Evolutionary conservation across 176 grass and related monocot genomes (phyloP), one percentile per base, ranked within the genome.

Genomic region (Rhynchospora pubera): DNA sequence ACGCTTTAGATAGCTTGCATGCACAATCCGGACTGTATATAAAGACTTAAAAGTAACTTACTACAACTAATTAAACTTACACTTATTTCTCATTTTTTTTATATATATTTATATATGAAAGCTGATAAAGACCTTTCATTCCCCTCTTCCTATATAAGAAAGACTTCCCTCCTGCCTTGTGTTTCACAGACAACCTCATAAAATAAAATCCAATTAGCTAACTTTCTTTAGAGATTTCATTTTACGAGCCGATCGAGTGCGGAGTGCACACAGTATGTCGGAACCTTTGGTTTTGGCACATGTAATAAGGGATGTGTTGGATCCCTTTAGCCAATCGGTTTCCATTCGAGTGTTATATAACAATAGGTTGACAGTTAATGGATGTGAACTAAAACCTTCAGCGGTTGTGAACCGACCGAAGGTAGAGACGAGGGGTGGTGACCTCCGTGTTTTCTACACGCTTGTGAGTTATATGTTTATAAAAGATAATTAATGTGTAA

Each of bases 381-480:
- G 89, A 21, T 78, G 65, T 58, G 88, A 93, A 81, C 84, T 97
- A 55, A 87, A 65, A 76, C 79, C 91, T 42, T 97, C 91, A 2
- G 87, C 76, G n/a, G 61, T 91, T 15, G 57, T 63, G 55, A 87
- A 79, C 78, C 90, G 84, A 39, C 91, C 91, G 2, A 81, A 78
- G 52, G 62, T 91, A 62, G 88, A 97, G 73, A 22, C 86, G 48
- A 82, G 89, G 42, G 86, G 87, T 46, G 86, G 57, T 74, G 89
- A 89, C 43, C 89, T 92, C 78, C 71, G 84, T 66, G 81, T 58
- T 79, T 90, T 92, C 72, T 92, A 93, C 82, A 90, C 91, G 2
- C 86, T 97, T 83, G 94, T 93, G 85, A 97, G 89, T 75, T 30
- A 44, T 9, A n/a, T 47, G 8, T 44, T 39, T 39, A 39, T 39